Conservation (phyloP, 495 filamentous ascomycete genomes). For the Talaromyces stipitatus region DNA sequence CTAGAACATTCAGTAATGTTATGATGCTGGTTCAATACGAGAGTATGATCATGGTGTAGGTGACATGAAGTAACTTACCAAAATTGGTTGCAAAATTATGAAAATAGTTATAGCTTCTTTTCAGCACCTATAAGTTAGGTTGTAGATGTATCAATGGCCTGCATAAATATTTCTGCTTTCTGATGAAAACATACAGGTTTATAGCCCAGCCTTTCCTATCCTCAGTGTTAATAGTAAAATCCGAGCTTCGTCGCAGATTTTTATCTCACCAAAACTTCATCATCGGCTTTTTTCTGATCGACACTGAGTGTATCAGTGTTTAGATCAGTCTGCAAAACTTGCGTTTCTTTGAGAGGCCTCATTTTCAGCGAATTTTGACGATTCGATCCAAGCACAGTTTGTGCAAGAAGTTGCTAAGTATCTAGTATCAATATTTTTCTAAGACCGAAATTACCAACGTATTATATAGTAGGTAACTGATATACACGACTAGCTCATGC, state of each 20-base stretch:
- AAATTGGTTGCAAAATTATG: slow-evolving; percentile 51
- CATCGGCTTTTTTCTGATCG: not conserved
- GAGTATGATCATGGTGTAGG: too few species aligned
- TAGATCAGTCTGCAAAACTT: not conserved
- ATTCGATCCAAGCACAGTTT: too few species aligned
- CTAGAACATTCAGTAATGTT: slow-evolving; percentile 14
- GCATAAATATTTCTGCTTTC: not conserved
- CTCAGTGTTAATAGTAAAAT: not conserved
- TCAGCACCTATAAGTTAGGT: slow-evolving; percentile 26
- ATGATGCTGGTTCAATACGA: not conserved
- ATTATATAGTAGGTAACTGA: too few species aligned
- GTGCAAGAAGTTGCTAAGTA: too few species aligned
- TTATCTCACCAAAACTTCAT: not conserved
- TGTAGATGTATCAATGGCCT: slow-evolving; percentile 1
- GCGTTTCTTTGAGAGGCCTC: not conserved
- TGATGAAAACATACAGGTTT: slow-evolving; percentile 30
- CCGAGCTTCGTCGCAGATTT: not conserved
- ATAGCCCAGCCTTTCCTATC: slow-evolving; percentile 38
- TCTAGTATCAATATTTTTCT: too few species aligned
- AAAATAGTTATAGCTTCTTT: slow-evolving; percentile 38
- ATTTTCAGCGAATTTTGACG: not conserved
- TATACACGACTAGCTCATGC: too few species aligned
- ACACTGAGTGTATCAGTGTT: not conserved
- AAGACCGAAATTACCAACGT: too few species aligned
- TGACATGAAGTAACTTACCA: slow-evolving; percentile 20